phyloP scores from a whole-genome alignment of 1,284 basidiomycete species.

The Cutaneotrichosporon curvatum region DNA sequence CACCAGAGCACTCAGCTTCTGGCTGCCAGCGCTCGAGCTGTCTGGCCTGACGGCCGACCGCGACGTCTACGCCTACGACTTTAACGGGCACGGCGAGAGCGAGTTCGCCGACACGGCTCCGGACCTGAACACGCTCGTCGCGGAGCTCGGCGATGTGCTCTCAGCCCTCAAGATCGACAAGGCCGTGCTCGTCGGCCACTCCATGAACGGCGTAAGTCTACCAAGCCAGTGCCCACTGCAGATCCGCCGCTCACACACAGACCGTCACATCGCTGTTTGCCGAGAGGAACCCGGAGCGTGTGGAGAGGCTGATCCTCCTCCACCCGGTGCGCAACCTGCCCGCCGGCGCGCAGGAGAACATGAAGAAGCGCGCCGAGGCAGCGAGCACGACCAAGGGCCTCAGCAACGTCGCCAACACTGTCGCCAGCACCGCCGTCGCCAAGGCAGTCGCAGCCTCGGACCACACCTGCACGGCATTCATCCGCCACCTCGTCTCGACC shows the following conservation, averaged over 20 bases:
- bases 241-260: constrained; percentile 5
- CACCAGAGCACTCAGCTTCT: constrained; percentile 42
- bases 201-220: constrained; percentile 32
- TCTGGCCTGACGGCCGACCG: constrained; percentile 13
- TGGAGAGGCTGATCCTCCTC: constrained; percentile 27
- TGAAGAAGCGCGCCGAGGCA: constrained; percentile 20
- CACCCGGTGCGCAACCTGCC: constrained; percentile 27
- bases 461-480: constrained; percentile 18
- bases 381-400: constrained; percentile 17
- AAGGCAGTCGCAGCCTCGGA: constrained; percentile 13
- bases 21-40: constrained; percentile 18
- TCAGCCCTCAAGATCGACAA: constrained; percentile 11
- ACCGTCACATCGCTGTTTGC: constrained; percentile 23
- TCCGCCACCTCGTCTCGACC: constrained; percentile 25
- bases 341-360: constrained; percentile 16
- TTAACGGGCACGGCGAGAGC: constrained; percentile 27
- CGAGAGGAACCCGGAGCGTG: constrained; percentile 16
- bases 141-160: constrained; percentile 22
- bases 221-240: no score
- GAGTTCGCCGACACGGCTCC: constrained; percentile 16
- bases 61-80: constrained; percentile 22
- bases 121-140: constrained; percentile 13
- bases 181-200: constrained; percentile 29
- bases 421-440: constrained; percentile 21
- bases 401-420: constrained; percentile 20